Base-by-base conservation (phyloP, 176 grass and related monocot species). In the Oryza meyeriana region DNA sequence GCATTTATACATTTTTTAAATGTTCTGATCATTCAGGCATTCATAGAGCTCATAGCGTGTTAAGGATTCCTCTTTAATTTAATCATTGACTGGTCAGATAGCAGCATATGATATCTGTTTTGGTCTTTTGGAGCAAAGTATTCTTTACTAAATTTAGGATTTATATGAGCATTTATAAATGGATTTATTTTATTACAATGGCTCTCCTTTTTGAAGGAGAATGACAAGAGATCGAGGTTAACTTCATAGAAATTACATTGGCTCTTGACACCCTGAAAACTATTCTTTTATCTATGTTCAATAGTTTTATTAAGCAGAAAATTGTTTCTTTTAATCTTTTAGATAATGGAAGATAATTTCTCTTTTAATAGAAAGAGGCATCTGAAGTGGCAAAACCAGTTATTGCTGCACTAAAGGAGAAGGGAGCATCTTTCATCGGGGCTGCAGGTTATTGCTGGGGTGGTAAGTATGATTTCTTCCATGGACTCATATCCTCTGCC, bases 381-480 rank as follows among this genome's bases (percentile, higher is more conserved):
- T 82, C 79, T 85, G 83, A 97, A 88, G 85, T 94, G 45, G 92
- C 92, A 90, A 94, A 92, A 81, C 76, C 85, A 73, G 68, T 92
- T 52, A 82, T 91, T 77, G 89, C 78, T 70, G 78, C 86, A 84
- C 44, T 97, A 30, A 97, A 91, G 82, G 84, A 83, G 48, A 91
- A 92, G 83, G 94, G 91, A 24, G 82, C 78, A n/a, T 70, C 75
- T 71, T 61, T 67, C 31, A 64, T 97, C 65, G 94, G 94, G 17
- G 89, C 94, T 89, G 89, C 85, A 81, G 94, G 94, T 5, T 97
- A 91, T 89, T 92, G 94, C 77, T 97, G 92, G 94, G 91, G 94
- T 76, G 94, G 94, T 97, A 79, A 86, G 91, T 64, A 11, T 31
- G n/a, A 8, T 33, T 65, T 32, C 74, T 13, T 1, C 8, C 6